phyloP scores from a whole-genome alignment of 2,329 filamentous ascomycete genomes.

The Pseudodiploospora longispora region DNA sequence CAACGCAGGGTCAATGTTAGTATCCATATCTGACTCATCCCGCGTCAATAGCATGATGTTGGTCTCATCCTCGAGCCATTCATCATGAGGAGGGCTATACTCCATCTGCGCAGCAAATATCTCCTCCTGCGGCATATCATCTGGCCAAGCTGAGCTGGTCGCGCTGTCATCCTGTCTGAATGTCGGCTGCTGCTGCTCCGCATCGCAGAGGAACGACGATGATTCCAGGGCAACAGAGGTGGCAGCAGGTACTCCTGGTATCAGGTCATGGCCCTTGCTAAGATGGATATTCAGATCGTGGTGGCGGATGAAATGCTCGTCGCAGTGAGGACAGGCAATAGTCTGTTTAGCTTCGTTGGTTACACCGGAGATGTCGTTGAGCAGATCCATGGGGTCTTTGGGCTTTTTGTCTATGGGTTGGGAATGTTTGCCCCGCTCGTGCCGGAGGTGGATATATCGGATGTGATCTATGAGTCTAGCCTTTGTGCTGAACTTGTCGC shows the following conservation, averaged over 20 bases:
- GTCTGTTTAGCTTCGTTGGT: conserved; percentile 32
- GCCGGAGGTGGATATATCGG: conserved; percentile 69
- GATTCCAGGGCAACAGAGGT: conserved; percentile 10
- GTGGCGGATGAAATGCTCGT: conserved; percentile 39
- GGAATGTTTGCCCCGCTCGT: conserved; percentile 32
- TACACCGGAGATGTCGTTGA: conserved; percentile 37
- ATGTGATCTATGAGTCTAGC: conserved; percentile 76
- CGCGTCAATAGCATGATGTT: conserved; percentile 33
- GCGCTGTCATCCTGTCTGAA: conserved; percentile 13
- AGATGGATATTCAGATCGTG: conserved; percentile 43
- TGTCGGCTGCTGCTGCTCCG: conserved; percentile 12
- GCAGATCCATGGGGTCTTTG: conserved; percentile 18
- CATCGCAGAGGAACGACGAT: conserved; percentile 14
- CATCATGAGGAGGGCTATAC: conserved; percentile 24
- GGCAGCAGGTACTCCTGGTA: not conserved
- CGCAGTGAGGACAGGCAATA: conserved; percentile 38
- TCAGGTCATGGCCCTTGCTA: conserved; percentile 17
- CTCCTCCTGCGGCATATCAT: conserved; percentile 18
- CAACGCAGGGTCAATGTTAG: conserved; percentile 25
- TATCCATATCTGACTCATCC: conserved; percentile 16
- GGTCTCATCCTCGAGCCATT: conserved; percentile 37
- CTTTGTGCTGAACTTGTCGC: conserved; percentile 68
- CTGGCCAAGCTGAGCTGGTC: conserved; percentile 16
- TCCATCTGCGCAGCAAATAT: conserved; percentile 28
- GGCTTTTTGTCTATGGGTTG: conserved; percentile 6